Evolutionary conservation across 176 grass and related monocot species (phyloP).

Genomic region (Oropetium thomaeum): DNA sequence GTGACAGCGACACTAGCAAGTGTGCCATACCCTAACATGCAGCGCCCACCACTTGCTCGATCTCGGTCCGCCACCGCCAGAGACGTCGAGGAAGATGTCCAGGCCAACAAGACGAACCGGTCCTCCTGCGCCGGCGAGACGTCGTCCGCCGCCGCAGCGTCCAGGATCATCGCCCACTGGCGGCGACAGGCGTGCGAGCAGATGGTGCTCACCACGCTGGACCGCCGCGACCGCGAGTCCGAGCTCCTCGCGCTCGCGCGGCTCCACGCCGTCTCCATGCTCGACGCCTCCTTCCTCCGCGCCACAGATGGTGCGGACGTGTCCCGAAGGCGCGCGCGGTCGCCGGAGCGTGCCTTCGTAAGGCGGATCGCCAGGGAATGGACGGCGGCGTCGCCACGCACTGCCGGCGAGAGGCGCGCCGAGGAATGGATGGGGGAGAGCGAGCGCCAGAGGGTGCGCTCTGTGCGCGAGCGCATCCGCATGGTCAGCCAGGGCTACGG

Average conservation of each 20-base stretch:
- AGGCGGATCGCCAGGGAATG: conserved; percentile 76
- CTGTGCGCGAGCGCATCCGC: conserved; percentile 59
- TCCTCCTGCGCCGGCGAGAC: conserved; percentile 29
- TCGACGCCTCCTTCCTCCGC: conserved; percentile 69
- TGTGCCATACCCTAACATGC: too few relatives aligned
- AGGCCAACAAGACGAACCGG: conserved; percentile 9
- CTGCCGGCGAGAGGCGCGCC: not conserved
- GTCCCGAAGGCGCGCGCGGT: conserved; percentile 26
- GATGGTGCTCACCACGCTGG: conserved; percentile 68
- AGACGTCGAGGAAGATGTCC: conserved; percentile 5
- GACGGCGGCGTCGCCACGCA: conserved; percentile 22
- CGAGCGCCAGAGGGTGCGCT: conserved; percentile 65
- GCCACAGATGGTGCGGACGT: too few relatives aligned
- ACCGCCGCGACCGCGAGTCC: conserved; percentile 74
- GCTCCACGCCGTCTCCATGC: conserved; percentile 93
- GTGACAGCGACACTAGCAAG: not conserved
- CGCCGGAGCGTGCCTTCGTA: conserved; percentile 62
- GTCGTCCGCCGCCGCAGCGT: conserved; percentile 41
- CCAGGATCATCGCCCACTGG: conserved; percentile 60
- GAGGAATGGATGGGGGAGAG: conserved; percentile 63
- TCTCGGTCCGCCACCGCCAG: not conserved
- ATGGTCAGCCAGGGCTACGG: conserved; percentile 36
- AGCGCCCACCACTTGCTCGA: not conserved
- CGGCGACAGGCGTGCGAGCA: conserved; percentile 74
- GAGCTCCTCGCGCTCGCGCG: conserved; percentile 86